Evolutionary conservation across 1,139 yeast species (phyloP).

Genomic region (Yamadazyma songkhlaensis): DNA sequence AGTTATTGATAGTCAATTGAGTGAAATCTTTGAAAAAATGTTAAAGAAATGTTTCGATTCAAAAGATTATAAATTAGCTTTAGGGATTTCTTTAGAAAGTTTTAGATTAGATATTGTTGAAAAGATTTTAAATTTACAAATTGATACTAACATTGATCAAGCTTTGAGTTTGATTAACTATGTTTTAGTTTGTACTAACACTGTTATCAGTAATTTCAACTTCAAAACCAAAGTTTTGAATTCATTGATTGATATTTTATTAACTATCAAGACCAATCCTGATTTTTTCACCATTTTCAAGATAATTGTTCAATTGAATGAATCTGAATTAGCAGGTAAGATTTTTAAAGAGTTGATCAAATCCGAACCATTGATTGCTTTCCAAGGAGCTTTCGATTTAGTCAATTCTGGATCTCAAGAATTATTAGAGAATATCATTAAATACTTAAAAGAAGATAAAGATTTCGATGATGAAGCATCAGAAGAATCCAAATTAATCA

Average conservation of each 20-base stretch:
- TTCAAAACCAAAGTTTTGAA: conserved; percentile 67
- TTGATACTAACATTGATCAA: conserved; percentile 36
- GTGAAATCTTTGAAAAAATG: conserved; percentile 80
- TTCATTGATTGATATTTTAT: conserved; percentile 58
- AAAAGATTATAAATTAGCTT: conserved; percentile 75
- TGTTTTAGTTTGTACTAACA: conserved; percentile 71
- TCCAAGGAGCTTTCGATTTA: conserved; percentile 93
- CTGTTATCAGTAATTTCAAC: conserved; percentile 55
- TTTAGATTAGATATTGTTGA: conserved; percentile 81
- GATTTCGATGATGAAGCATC: conserved; percentile 33
- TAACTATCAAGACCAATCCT: conserved; percentile 62
- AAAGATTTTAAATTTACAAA: conserved; percentile 50
- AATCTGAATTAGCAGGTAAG: conserved; percentile 62
- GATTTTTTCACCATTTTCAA: conserved; percentile 78
- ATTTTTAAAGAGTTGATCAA: conserved; percentile 61
- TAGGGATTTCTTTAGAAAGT: conserved; percentile 90
- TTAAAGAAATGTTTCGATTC: conserved; percentile 69
- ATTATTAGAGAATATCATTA: conserved; percentile 61
- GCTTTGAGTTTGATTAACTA: conserved; percentile 65
- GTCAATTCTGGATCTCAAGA: conserved; percentile 94
- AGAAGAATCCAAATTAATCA: conserved; percentile 47
- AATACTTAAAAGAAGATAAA: conserved; percentile 39
- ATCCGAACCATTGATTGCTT: conserved; percentile 57
- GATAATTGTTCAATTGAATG: conserved; percentile 86
- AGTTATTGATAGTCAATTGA: conserved; percentile 60